Percentiles rank a stretch among this genome's conserved stretches.
Evolutionary conservation across 768 basidiomycete species (phyloP).

Genomic region (Auriscalpium microsporum): DNA sequence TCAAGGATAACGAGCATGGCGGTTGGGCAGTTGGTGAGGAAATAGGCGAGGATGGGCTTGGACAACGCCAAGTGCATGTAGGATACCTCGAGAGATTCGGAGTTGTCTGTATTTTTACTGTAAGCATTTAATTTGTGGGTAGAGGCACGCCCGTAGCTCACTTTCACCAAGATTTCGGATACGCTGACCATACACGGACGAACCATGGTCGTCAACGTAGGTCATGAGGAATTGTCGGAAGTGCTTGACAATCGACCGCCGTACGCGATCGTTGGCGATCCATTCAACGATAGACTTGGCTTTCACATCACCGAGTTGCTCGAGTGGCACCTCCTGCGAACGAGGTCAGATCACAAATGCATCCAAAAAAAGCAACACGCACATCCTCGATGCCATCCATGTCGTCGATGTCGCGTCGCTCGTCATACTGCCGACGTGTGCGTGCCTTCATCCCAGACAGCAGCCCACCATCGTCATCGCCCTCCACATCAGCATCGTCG

Average conservation of each 20-base stretch:
- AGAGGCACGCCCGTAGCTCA: conserved; percentile 27
- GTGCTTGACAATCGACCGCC: conserved; percentile 82
- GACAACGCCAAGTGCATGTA: conserved; percentile 90
- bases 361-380: conserved; percentile 20
- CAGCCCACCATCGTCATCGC: conserved; percentile 50
- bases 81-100: conserved; percentile 95
- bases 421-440: conserved; percentile 88
- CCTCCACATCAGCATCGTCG: conserved; percentile 69
- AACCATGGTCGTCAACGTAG: conserved; percentile 85
- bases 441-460: conserved; percentile 71
- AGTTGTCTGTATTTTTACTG: conserved; percentile 54
- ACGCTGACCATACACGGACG: conserved; percentile 89
- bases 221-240: conserved; percentile 96
- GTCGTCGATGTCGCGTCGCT: conserved; percentile 84
- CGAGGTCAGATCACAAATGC: neutral
- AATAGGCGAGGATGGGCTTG: conserved; percentile 94
- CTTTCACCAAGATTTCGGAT: conserved; percentile 94
- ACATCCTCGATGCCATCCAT: conserved; percentile 85
- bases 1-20: conserved; percentile 94
- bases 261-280: conserved; percentile 90
- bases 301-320: conserved; percentile 96
- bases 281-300: conserved; percentile 96
- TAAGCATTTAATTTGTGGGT: neutral
- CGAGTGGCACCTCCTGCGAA: conserved; percentile 80
- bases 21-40: conserved; percentile 89